Conservation (phyloP, 2,329 filamentous ascomycete genomes). For the Kalmusia sp. region DNA sequence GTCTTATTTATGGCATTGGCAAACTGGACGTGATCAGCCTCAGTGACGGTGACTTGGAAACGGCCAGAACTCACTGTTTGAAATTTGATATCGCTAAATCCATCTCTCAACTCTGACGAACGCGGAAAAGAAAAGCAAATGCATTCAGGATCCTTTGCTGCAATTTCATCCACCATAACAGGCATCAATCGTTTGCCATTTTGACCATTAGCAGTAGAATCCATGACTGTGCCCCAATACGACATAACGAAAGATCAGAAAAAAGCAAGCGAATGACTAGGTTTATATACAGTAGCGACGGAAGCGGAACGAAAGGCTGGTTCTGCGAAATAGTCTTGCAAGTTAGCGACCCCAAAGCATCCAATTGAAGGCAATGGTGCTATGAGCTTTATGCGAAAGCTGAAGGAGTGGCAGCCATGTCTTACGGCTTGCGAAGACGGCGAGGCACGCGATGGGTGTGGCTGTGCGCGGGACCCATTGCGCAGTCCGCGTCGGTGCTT, state of each 20-base stretch:
- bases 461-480: slow-evolving; percentile 7
- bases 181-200: slow-evolving; percentile 33
- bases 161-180: slow-evolving; percentile 50
- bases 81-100: slow-evolving; percentile 43
- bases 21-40: slow-evolving; percentile 22
- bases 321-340: not conserved
- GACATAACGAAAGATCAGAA: slow-evolving; percentile 25
- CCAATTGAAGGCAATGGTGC: slow-evolving; percentile 6
- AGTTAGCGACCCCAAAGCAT: slow-evolving; percentile 2
- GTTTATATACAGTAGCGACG: slow-evolving; percentile 7
- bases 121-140: slow-evolving; percentile 33
- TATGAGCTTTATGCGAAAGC: slow-evolving; percentile 18
- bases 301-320: not conserved
- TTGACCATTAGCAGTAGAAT: slow-evolving; percentile 16
- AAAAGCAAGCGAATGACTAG: slow-evolving; percentile 10
- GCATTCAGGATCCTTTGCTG: slow-evolving; percentile 24
- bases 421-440: slow-evolving; percentile 8
- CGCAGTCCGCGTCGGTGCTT: slow-evolving; percentile 3
- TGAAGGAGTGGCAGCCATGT: slow-evolving; percentile 18
- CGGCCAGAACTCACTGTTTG: slow-evolving; percentile 27
- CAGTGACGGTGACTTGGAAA: slow-evolving; percentile 30
- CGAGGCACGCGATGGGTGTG: slow-evolving; percentile 6
- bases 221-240: slow-evolving; percentile 39
- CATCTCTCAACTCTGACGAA: slow-evolving; percentile 21
- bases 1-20: slow-evolving; percentile 41